A percentile compares a stretch with the other conserved stretches of the same genome.
phyloP scores from a whole-genome alignment of 495 filamentous ascomycete species.

The Lentithecium fluviatile region DNA sequence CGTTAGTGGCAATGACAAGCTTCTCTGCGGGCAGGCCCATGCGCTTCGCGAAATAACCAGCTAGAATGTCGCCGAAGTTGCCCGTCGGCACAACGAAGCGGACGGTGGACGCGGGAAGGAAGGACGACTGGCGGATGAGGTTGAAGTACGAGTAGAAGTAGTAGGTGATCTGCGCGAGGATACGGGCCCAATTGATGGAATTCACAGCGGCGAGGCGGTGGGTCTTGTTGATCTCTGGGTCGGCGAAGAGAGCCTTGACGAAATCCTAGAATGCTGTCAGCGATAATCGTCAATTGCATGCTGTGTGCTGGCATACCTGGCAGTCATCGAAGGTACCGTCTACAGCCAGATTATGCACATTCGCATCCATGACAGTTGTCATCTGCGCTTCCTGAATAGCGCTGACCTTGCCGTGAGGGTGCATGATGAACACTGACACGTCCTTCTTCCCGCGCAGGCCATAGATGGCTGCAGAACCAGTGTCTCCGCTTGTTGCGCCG shows the following conservation, averaged over 20 bases:
- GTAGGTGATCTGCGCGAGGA: constrained; percentile 91
- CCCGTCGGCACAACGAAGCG: constrained; percentile 85
- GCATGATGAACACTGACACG: constrained; percentile 84
- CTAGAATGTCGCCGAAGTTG: constrained; percentile 96
- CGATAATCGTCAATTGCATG: background rate
- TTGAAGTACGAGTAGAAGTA: constrained; percentile 90
- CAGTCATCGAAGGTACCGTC: constrained; percentile 93
- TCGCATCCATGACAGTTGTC: constrained; percentile 82
- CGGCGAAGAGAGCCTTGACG: constrained; percentile 88
- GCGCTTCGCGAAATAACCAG: constrained; percentile 83
- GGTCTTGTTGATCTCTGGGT: constrained; percentile 67
- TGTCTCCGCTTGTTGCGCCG: constrained; percentile 91
- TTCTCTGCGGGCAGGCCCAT: constrained; percentile 88
- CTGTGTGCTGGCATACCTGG: constrained; percentile 54
- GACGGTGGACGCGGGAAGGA: constrained; percentile 55
- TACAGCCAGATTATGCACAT: constrained; percentile 85
- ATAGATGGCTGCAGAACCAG: constrained; percentile 93
- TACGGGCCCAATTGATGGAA: constrained; percentile 86
- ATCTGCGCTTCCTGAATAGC: constrained; percentile 93
- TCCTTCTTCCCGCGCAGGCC: constrained; percentile 97
- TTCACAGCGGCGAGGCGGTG: constrained; percentile 84
- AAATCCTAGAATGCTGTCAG: constrained; percentile 62
- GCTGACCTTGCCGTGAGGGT: constrained; percentile 78
- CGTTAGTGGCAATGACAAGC: constrained; percentile 85
- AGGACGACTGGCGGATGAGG: constrained; percentile 56